Percentiles rank a stretch among this genome's conserved stretches.
Conservation (phyloP, 768 basidiomycete species). For the Rhizopogon vulgaris region DNA sequence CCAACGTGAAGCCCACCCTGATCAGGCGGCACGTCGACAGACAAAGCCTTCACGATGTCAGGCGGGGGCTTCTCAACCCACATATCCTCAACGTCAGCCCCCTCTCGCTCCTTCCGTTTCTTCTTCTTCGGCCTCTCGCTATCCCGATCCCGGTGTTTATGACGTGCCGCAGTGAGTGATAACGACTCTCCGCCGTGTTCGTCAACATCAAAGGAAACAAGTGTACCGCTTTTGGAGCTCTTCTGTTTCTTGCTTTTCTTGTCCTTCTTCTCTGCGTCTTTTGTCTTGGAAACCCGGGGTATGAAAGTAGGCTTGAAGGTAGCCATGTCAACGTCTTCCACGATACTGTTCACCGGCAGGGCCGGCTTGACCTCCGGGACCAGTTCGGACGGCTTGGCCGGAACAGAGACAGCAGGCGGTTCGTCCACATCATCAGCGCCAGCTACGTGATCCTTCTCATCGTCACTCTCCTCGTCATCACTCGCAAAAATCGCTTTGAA, state of each 20-base stretch:
- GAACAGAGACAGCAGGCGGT: constrained; percentile 6
- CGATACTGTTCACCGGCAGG: not conserved
- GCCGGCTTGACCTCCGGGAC: not conserved
- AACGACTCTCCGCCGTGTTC: constrained; percentile 45
- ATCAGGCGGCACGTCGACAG: constrained; percentile 9
- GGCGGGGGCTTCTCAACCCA: constrained; percentile 65
- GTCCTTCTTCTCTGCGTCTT: constrained; percentile 43
- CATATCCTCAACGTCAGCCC: constrained; percentile 48
- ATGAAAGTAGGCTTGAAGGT: constrained; percentile 90
- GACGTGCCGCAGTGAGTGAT: constrained; percentile 20
- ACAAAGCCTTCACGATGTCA: constrained; percentile 37
- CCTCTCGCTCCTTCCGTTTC: constrained; percentile 34
- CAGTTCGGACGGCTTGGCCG: constrained; percentile 6
- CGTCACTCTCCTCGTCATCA: constrained; percentile 82
- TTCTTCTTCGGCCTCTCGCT: constrained; percentile 34
- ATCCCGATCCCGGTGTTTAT: constrained; percentile 29
- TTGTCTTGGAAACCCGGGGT: constrained; percentile 36
- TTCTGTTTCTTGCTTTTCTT: constrained; percentile 43
- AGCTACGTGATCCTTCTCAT: constrained; percentile 38
- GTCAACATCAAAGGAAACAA: constrained; percentile 77
- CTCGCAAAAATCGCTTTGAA: constrained; percentile 99
- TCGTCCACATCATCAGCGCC: constrained; percentile 4
- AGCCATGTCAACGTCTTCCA: constrained; percentile 43
- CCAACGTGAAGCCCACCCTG: constrained; percentile 2
- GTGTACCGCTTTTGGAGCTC: constrained; percentile 30